Conservation (phyloP, 192 early-diverging fungal genomes). For the Mortierella antarctica region DNA sequence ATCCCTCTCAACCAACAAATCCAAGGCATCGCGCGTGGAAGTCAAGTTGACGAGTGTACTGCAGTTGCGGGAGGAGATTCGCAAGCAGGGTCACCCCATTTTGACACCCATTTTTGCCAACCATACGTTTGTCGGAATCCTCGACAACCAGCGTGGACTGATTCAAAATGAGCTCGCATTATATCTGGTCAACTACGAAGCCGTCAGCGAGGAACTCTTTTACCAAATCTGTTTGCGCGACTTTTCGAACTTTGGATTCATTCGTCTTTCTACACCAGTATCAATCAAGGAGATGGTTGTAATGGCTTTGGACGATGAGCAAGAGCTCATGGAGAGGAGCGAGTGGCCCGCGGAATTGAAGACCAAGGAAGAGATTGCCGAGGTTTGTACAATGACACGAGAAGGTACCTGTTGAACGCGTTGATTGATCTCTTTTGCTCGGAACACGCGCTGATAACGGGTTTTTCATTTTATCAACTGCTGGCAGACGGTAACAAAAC, state of each 20-base stretch:
- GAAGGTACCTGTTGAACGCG: not conserved
- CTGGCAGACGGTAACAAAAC: constrained; percentile 58
- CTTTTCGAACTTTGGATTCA: constrained; percentile 90
- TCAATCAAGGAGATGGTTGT: constrained; percentile 75
- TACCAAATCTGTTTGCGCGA: constrained; percentile 85
- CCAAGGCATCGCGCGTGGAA: constrained; percentile 65
- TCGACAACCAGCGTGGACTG: constrained; percentile 81
- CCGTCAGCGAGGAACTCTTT: constrained; percentile 86
- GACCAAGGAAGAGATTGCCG: constrained; percentile 65
- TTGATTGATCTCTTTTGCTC: no score
- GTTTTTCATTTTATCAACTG: not conserved
- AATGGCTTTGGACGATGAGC: constrained; percentile 74
- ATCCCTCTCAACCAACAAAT: not conserved
- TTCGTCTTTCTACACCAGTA: constrained; percentile 71
- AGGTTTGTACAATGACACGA: constrained; percentile 53
- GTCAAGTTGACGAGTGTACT: constrained; percentile 86
- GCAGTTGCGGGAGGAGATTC: constrained; percentile 80
- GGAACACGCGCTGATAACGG: not conserved
- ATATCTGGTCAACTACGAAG: constrained; percentile 85
- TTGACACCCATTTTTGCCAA: constrained; percentile 82
- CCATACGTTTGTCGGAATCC: constrained; percentile 90
- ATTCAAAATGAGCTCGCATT: constrained; percentile 90
- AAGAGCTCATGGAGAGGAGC: constrained; percentile 48
- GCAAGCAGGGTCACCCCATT: constrained; percentile 67
- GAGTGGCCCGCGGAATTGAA: constrained; percentile 62